These are phyloP conservation scores for Diaporthe australafricana DNA, from an alignment of 2,329 filamentous ascomycete genomes.

Conservation along the genomic window DNA sequence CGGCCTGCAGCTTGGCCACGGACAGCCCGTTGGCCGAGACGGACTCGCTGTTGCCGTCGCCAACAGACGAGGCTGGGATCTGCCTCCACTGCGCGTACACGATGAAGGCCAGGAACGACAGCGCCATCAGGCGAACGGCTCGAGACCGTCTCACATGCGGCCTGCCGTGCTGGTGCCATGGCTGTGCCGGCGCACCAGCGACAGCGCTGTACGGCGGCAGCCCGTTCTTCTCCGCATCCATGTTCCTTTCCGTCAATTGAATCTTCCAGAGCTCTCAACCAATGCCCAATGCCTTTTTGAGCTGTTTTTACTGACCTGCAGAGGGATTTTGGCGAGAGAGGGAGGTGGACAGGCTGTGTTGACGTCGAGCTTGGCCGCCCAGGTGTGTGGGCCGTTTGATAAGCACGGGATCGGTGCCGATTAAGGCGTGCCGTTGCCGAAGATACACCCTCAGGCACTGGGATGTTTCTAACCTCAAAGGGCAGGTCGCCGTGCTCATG, in stretches of 20 bases:
- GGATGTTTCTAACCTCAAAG: background rate
- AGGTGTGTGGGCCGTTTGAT: slow-evolving; percentile 18
- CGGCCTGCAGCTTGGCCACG: slow-evolving; percentile 61
- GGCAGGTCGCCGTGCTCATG: slow-evolving; percentile 21
- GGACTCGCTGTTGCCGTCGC: background rate
- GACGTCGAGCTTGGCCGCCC: slow-evolving; percentile 4
- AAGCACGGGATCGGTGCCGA: slow-evolving; percentile 25
- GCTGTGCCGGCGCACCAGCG: slow-evolving; percentile 43
- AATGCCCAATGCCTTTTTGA: background rate
- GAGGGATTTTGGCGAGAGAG: background rate
- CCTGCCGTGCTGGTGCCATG: slow-evolving; percentile 40
- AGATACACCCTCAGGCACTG: slow-evolving; percentile 7
- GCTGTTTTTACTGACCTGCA: background rate
- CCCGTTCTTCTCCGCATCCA: slow-evolving; percentile 52
- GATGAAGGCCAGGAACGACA: slow-evolving; percentile 63
- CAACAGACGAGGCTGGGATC: slow-evolving; percentile 40
- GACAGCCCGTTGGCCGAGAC: slow-evolving; percentile 56
- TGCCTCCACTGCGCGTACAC: slow-evolving; percentile 58
- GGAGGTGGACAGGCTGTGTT: background rate
- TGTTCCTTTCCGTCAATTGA: slow-evolving; percentile 19
- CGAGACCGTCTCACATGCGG: slow-evolving; percentile 56
- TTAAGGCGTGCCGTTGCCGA: slow-evolving; percentile 28
- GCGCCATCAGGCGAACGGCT: slow-evolving; percentile 54
- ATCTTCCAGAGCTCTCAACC: background rate
- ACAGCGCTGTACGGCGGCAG: slow-evolving; percentile 59